A percentile compares a stretch with the other conserved stretches of the same genome.
Conservation (phyloP, 108 stramenopile genomes). For the Schizochytrium sp. region DNA sequence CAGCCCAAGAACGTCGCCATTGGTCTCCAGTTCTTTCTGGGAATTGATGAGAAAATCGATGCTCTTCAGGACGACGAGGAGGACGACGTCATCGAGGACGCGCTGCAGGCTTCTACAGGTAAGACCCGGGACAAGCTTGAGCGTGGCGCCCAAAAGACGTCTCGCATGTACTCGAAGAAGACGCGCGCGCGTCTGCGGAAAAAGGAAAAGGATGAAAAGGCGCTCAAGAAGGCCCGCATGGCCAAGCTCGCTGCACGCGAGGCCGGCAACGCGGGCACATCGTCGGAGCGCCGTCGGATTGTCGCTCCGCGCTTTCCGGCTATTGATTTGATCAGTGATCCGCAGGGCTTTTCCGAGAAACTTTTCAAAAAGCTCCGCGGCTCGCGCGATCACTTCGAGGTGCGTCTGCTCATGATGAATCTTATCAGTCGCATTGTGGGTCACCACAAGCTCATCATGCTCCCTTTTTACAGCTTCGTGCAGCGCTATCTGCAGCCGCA, state of each 20-base stretch:
- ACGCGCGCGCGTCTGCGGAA: background rate
- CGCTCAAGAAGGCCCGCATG: conserved; percentile 11
- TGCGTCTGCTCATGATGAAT: conserved; percentile 87
- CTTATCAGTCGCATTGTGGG: conserved; percentile 84
- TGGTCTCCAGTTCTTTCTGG: conserved; percentile 87
- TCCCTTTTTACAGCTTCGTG: conserved; percentile 82
- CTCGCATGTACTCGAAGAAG: background rate
- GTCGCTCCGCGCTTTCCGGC: conserved; percentile 59
- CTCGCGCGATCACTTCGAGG: conserved; percentile 68
- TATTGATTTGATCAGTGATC: conserved; percentile 85
- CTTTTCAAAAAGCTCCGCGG: conserved; percentile 67
- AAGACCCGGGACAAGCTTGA: conserved; percentile 68
- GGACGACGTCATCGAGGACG: conserved; percentile 61
- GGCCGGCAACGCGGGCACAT: conserved; percentile 52
- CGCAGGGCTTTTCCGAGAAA: conserved; percentile 77
- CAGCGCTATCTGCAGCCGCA: conserved; percentile 88
- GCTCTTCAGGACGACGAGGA: conserved; percentile 64
- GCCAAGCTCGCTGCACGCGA: conserved; percentile 49
- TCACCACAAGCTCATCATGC: conserved; percentile 75
- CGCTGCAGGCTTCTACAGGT: conserved; percentile 60
- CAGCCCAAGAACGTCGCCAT: conserved; percentile 57
- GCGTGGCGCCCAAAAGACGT: conserved; percentile 17
- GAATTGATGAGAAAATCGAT: conserved; percentile 84
- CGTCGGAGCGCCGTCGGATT: background rate
- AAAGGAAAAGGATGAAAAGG: background rate